Conservation (phyloP, 441 rosid genomes). For the California macrophylla region DNA sequence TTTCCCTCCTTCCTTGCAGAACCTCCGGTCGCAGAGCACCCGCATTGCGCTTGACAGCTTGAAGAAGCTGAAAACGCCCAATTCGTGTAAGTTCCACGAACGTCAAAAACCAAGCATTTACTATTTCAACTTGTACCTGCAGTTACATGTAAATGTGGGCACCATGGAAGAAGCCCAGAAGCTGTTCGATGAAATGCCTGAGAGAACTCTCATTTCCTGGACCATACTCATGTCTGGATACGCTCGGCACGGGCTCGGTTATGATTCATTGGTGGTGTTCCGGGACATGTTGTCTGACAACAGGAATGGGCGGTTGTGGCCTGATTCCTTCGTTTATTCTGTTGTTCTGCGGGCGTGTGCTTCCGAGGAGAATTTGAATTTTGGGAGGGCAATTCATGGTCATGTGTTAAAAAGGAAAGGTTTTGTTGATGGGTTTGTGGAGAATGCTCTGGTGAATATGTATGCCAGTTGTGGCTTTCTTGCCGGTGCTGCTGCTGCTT, state of each 20-base stretch:
- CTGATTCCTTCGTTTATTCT: constrained; percentile 23
- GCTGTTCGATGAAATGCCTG: constrained; percentile 20
- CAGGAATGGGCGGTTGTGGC: constrained; percentile 7
- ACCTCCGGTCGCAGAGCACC: neutral
- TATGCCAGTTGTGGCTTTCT: constrained; percentile 22
- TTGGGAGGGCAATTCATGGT: constrained; percentile 22
- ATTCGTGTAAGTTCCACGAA: neutral
- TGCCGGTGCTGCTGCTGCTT: constrained; percentile 20
- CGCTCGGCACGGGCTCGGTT: constrained; percentile 19
- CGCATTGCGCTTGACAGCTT: neutral
- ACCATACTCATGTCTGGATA: constrained; percentile 30
- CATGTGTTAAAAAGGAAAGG: constrained; percentile 23
- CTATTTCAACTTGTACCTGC: constrained; percentile 19
- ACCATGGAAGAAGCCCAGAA: constrained; percentile 20
- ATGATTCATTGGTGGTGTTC: constrained; percentile 20
- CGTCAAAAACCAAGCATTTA: constrained; percentile 3
- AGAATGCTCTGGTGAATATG: constrained; percentile 28
- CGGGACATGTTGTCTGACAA: constrained; percentile 18
- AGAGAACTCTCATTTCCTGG: constrained; percentile 29
- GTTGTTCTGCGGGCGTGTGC: constrained; percentile 23
- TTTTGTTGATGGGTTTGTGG: constrained; percentile 24
- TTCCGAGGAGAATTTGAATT: constrained; percentile 11
- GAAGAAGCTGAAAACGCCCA: constrained; percentile 6
- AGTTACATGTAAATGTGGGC: constrained; percentile 16
- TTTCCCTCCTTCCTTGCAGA: constrained; percentile 12